phyloP scores from a whole-genome alignment of 2,329 filamentous ascomycete genomes.

The Geoglossum cookeanum region DNA sequence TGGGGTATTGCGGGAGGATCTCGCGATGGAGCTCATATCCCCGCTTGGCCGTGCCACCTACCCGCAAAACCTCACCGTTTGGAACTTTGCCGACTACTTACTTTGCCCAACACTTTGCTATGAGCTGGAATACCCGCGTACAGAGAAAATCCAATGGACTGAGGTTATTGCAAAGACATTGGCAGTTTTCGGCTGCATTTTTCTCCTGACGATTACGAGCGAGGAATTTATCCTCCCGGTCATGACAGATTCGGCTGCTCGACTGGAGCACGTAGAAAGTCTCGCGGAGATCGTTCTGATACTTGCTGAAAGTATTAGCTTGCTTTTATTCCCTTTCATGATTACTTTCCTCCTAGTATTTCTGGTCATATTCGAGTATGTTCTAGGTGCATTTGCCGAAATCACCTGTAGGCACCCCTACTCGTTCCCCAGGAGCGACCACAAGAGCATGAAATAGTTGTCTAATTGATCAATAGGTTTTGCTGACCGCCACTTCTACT shows the following conservation, averaged over 20 bases:
- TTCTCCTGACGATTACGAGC: conserved; percentile 73
- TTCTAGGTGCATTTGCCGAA: conserved; percentile 85
- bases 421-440: not conserved
- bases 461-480: conserved; percentile 31
- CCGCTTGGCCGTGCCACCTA: conserved; percentile 81
- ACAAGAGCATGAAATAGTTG: conserved; percentile 8
- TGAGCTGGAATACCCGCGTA: conserved; percentile 88
- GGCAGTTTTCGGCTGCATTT: conserved; percentile 91
- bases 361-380: conserved; percentile 94
- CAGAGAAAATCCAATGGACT: conserved; percentile 51
- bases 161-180: conserved; percentile 69
- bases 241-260: conserved; percentile 48
- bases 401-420: conserved; percentile 39
- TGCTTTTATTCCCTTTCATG: conserved; percentile 94
- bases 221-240: conserved; percentile 94
- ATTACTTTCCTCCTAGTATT: conserved; percentile 88
- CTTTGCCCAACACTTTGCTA: conserved; percentile 94
- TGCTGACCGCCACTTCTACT: conserved; percentile 85
- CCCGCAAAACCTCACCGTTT: conserved; percentile 65
- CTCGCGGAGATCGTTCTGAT: conserved; percentile 54
- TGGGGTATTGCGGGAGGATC: conserved; percentile 56
- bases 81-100: conserved; percentile 72
- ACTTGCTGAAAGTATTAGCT: conserved; percentile 73
- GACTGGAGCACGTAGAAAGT: conserved; percentile 28
- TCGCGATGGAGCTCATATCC: conserved; percentile 80